phyloP scores from a whole-genome alignment of 192 early-diverging fungal species.

The Lobosporangium transversale region DNA sequence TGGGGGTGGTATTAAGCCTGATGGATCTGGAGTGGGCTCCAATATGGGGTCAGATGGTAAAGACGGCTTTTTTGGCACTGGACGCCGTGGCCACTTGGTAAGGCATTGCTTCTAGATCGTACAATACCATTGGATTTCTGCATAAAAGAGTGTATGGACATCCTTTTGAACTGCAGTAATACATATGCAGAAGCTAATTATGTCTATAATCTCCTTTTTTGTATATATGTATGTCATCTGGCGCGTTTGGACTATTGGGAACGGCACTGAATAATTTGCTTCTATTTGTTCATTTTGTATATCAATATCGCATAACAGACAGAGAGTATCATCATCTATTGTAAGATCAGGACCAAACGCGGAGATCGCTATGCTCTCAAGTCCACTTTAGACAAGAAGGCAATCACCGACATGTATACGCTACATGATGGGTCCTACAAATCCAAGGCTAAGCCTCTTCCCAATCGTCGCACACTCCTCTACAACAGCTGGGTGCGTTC shows the following conservation, averaged over 20 bases:
- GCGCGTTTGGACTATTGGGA: too few relatives aligned
- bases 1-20: slow-evolving; percentile 45
- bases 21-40: slow-evolving; percentile 47
- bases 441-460: slow-evolving; percentile 30
- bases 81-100: slow-evolving; percentile 40
- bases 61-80: slow-evolving; percentile 38
- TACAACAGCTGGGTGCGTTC: slow-evolving; percentile 56
- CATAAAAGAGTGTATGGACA: too few relatives aligned
- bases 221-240: too few relatives aligned
- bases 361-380: slow-evolving; percentile 56
- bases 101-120: too few relatives aligned
- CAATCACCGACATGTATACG: slow-evolving; percentile 59
- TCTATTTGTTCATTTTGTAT: not conserved
- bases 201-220: not conserved
- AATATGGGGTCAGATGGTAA: slow-evolving; percentile 46
- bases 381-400: slow-evolving; percentile 52
- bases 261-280: too few relatives aligned
- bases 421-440: slow-evolving; percentile 67
- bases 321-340: slow-evolving; percentile 25
- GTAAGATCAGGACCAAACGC: slow-evolving; percentile 26
- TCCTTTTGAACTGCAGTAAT: too few relatives aligned
- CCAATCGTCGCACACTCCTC: slow-evolving; percentile 57
- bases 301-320: too few relatives aligned
- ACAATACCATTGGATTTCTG: too few relatives aligned
- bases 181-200: too few relatives aligned